Conservation (phyloP, 495 filamentous ascomycete genomes). For the Staphylotrichum tortipilum region DNA sequence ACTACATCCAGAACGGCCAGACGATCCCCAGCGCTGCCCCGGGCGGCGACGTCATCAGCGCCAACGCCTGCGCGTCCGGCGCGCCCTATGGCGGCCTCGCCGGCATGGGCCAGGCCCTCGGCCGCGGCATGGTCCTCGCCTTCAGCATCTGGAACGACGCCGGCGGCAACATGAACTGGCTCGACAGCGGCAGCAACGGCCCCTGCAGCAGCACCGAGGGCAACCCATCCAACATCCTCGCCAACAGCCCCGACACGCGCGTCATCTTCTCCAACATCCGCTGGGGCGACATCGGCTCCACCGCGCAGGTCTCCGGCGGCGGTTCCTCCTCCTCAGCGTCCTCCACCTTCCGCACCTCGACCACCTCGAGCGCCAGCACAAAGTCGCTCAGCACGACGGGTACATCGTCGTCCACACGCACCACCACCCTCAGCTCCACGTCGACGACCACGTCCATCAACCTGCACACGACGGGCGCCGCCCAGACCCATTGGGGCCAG, state of each 20-base stretch:
- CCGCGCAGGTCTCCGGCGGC: constrained; percentile 4
- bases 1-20: constrained; percentile 54
- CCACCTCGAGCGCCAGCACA: background rate
- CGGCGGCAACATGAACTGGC: constrained; percentile 53
- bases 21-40: constrained; percentile 37
- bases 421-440: too few species aligned
- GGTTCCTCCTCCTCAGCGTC: background rate
- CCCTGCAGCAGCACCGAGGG: constrained; percentile 51
- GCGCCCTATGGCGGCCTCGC: constrained; percentile 48
- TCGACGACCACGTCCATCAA: background rate
- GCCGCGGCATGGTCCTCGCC: constrained; percentile 56
- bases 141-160: constrained; percentile 57
- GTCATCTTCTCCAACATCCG: constrained; percentile 57
- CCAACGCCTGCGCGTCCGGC: constrained; percentile 49
- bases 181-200: constrained; percentile 48
- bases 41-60: constrained; percentile 40
- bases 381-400: background rate
- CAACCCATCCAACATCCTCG: constrained; percentile 41
- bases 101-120: constrained; percentile 50
- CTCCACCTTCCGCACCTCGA: background rate
- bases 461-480: background rate
- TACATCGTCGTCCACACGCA: too few species aligned
- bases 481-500: background rate
- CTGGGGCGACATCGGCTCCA: constrained; percentile 55
- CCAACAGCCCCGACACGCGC: constrained; percentile 37